Evolutionary conservation across 768 basidiomycete genomes (phyloP).

Genomic region (Phanerochaete sordida): DNA sequence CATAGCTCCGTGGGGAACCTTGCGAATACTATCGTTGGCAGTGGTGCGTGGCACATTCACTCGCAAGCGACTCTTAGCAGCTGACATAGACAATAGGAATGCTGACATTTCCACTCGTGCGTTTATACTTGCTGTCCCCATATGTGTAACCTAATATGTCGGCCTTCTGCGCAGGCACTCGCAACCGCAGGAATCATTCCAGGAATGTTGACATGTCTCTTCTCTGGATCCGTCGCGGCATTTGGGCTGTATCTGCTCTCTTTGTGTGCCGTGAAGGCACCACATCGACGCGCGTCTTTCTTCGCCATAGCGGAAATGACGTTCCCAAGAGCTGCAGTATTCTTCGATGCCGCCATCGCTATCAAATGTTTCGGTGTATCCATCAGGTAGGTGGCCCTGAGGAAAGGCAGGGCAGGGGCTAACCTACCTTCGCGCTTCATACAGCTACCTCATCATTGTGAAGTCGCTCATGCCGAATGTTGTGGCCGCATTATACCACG

Average conservation of each 20-base stretch:
- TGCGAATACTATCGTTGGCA: slow-evolving; percentile 89
- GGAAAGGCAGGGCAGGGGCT: too few relatives aligned
- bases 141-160: not conserved
- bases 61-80: not conserved
- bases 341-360: slow-evolving; percentile 93
- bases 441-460: slow-evolving; percentile 85
- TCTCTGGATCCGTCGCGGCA: slow-evolving; percentile 71
- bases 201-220: slow-evolving; percentile 82
- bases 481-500: slow-evolving; percentile 76
- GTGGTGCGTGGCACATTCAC: slow-evolving; percentile 46
- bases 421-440: not conserved
- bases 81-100: slow-evolving; percentile 53
- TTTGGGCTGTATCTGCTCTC: slow-evolving; percentile 92
- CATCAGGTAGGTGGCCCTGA: slow-evolving; percentile 74
- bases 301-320: slow-evolving; percentile 82
- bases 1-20: slow-evolving; percentile 74
- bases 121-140: slow-evolving; percentile 15
- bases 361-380: slow-evolving; percentile 97
- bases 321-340: slow-evolving; percentile 81
- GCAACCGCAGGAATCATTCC: slow-evolving; percentile 88
- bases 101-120: slow-evolving; percentile 83
- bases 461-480: slow-evolving; percentile 94
- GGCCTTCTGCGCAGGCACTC: slow-evolving; percentile 56
- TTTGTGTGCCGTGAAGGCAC: slow-evolving; percentile 72
- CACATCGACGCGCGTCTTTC: slow-evolving; percentile 76